phyloP scores from a whole-genome alignment of 192 early-diverging fungal genomes.

The Coemansia sp. region DNA sequence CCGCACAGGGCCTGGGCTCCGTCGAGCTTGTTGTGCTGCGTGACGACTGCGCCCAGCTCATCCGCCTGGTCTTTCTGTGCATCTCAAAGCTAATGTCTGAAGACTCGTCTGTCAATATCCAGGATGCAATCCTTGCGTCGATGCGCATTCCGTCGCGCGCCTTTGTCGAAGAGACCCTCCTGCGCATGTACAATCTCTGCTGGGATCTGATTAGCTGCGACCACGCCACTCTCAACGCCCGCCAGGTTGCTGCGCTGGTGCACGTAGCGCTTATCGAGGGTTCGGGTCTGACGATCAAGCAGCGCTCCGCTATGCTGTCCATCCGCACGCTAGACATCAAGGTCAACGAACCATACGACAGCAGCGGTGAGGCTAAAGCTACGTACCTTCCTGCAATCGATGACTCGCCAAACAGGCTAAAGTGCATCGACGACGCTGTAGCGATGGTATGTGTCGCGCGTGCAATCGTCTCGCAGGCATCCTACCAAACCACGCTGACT shows the following conservation, averaged over 20 bases:
- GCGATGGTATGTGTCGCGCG: conserved; percentile 54
- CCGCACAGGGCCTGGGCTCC: conserved; percentile 19
- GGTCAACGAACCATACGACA: neutral
- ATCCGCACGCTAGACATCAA: conserved; percentile 25
- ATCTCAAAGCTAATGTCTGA: conserved; percentile 32
- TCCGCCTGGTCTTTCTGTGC: conserved; percentile 42
- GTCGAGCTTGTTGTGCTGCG: conserved; percentile 34
- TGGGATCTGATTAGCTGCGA: conserved; percentile 41
- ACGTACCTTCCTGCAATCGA: conserved; percentile 20
- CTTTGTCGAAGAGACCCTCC: conserved; percentile 25
- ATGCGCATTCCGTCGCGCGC: conserved; percentile 30
- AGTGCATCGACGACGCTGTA: conserved; percentile 48
- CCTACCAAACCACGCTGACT: conserved; percentile 33
- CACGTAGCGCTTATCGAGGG: conserved; percentile 41
- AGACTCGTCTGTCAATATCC: conserved; percentile 5
- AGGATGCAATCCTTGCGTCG: conserved; percentile 24
- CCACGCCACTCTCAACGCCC: conserved; percentile 32
- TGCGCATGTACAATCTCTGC: conserved; percentile 25
- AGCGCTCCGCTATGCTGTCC: conserved; percentile 26
- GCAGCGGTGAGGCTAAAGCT: neutral
- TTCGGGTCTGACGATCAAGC: conserved; percentile 15
- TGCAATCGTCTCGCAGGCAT: conserved; percentile 37
- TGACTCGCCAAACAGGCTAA: conserved; percentile 8
- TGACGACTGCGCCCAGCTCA: conserved; percentile 38
- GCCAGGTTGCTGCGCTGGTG: conserved; percentile 50